A percentile compares a stretch with the other conserved stretches of the same genome.
These are phyloP conservation scores for Ustilago nuda DNA, from an alignment of 1,284 basidiomycete species.

Conservation along the genomic window DNA sequence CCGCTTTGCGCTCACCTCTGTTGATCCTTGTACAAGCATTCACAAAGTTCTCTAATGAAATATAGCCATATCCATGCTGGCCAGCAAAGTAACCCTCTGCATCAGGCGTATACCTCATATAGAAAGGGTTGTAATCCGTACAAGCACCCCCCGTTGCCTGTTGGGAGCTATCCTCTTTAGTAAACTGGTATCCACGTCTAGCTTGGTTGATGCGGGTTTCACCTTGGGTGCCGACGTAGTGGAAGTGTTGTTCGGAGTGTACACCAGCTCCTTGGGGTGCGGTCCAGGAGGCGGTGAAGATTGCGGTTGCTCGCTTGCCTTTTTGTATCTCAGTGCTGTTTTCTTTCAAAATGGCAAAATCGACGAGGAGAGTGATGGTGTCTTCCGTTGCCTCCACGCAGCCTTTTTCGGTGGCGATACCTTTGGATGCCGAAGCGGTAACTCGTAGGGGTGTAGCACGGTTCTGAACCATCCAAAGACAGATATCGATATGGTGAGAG, in stretches of 20 bases:
- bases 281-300: conserved; percentile 81
- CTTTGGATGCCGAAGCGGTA: conserved; percentile 85
- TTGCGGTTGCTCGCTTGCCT: conserved; percentile 76
- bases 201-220: conserved; percentile 92
- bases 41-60: conserved; percentile 92
- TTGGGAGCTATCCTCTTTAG: conserved; percentile 84
- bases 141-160: conserved; percentile 71
- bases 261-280: conserved; percentile 72
- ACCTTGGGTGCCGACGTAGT: conserved; percentile 73
- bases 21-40: conserved; percentile 76
- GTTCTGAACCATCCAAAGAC: conserved; percentile 80
- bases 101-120: conserved; percentile 93
- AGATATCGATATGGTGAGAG: conserved; percentile 81
- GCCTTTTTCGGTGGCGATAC: conserved; percentile 88
- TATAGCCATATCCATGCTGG: conserved; percentile 87
- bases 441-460: conserved; percentile 81
- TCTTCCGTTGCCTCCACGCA: conserved; percentile 88
- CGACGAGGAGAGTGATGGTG: conserved; percentile 91
- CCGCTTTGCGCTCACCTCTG: conserved; percentile 75
- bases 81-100: conserved; percentile 91
- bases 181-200: conserved; percentile 89
- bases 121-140: conserved; percentile 83
- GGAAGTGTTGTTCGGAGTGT: conserved; percentile 90
- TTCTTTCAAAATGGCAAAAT: conserved; percentile 80
- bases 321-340: conserved; percentile 75